phyloP scores from a whole-genome alignment of 345 rosid genomes.

The Physaria fendleri region DNA sequence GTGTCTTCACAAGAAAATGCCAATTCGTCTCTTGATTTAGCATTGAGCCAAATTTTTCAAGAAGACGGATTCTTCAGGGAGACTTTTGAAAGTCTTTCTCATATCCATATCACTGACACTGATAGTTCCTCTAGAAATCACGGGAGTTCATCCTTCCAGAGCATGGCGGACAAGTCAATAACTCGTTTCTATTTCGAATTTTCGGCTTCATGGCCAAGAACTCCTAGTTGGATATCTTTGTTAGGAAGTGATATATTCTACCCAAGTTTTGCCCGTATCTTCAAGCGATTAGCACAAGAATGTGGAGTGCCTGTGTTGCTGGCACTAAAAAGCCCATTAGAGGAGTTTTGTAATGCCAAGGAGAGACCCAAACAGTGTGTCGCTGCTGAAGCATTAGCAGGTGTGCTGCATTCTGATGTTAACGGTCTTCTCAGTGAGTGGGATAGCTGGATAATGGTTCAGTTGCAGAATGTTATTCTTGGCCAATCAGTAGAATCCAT shows the following conservation, averaged over 20 bases:
- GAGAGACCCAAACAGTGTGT: constrained; percentile 98
- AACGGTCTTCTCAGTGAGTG: constrained; percentile 71
- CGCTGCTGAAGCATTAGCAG: constrained; percentile 97
- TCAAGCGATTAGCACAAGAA: constrained; percentile 90
- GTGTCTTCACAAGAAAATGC: constrained; percentile 34
- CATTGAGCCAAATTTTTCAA: constrained; percentile 66
- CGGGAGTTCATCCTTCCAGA: constrained; percentile 80
- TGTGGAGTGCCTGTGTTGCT: constrained; percentile 80
- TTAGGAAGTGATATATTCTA: constrained; percentile 87
- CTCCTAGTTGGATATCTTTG: constrained; percentile 96
- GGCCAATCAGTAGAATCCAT: constrained; percentile 87
- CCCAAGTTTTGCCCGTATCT: constrained; percentile 88
- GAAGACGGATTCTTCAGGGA: constrained; percentile 90
- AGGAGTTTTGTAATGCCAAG: constrained; percentile 78
- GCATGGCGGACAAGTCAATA: constrained; percentile 86
- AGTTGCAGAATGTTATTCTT: constrained; percentile 73
- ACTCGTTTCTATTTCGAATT: constrained; percentile 94
- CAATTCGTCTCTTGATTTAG: constrained; percentile 72
- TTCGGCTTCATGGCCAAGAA: constrained; percentile 97
- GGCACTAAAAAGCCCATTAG: constrained; percentile 63
- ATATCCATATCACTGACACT: constrained; percentile 81
- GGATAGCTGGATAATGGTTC: constrained; percentile 89
- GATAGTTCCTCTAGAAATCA: constrained; percentile 69
- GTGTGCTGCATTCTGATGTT: constrained; percentile 84
- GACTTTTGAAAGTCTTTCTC: constrained; percentile 86